Base-by-base conservation (phyloP, 2,329 filamentous ascomycete genomes). In the Neopestalotiopsis clavispora region DNA sequence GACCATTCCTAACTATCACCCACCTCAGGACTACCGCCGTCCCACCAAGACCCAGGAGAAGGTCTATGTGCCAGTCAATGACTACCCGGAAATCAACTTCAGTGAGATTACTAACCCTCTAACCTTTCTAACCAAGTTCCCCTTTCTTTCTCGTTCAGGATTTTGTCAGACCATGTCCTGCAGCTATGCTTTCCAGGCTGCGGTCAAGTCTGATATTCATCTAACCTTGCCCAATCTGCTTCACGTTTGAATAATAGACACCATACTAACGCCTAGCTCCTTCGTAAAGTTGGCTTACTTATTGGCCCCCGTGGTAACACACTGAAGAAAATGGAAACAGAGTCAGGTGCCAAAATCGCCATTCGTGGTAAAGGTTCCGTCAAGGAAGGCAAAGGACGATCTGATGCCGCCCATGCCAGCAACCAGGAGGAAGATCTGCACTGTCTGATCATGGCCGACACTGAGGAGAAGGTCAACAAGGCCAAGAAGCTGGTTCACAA, bases 1-100 rank as follows among this genome's bases (percentile, higher is more conserved):
- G 87, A 94, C 94, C 79, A 98, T 99, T 82, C 95, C 96, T 85
- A 98, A 98, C 90, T 99, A 99, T 82, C 94, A 98, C 81, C 96
- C 96, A 78, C 96, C 96, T 69, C 94, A 95, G 88, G 96, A 99
- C 82, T 99, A 99, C 83, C 94, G 96, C 82, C 94, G 96, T 78
- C 96, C 96, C 72, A 98, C 95, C 82, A 99, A 99, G 92, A 99
- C 96, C 80, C 96, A 99, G 85, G 96, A 99, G 89, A 99, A 99
- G 89, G 97, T 99, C 92, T 99, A 99, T 82, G 96, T 99, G 83
- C 96, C 96, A 82, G 96, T 99, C 86, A 99, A 99, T 90, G 96
- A 99, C 84, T 99, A 99, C 83, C 96, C 96, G 88, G 96, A 99
- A 84, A 98, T 99, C 91, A 99, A 99, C 92, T 99, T 99, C 94